Evolutionary conservation across 2,329 filamentous ascomycete species (phyloP).

Genomic region (Colletotrichum orchidophilum): DNA sequence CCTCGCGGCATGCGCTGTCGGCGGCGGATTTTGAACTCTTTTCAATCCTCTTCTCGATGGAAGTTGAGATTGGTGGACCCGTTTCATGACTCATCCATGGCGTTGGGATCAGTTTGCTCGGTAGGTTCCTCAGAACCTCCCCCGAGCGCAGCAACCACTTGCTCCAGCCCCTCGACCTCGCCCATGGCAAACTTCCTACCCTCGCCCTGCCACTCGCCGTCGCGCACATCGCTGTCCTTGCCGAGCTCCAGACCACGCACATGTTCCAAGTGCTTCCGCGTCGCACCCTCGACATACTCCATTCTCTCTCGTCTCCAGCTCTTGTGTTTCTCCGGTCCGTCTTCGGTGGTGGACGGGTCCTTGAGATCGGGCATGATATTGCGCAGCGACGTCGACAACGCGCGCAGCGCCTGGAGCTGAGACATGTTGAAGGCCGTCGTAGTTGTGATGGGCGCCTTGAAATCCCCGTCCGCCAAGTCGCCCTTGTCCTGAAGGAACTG

Average conservation of each 20-base stretch:
- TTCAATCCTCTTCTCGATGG: background rate
- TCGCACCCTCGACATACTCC: slow-evolving; percentile 85
- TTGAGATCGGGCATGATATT: slow-evolving; percentile 72
- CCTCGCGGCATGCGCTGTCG: background rate
- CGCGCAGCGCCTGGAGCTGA: slow-evolving; percentile 82
- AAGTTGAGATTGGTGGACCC: background rate
- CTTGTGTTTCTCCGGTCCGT: slow-evolving; percentile 50
- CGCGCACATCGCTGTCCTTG: slow-evolving; percentile 67
- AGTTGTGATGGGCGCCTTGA: slow-evolving; percentile 69
- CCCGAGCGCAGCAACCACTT: slow-evolving; percentile 56
- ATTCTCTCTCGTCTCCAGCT: slow-evolving; percentile 76
- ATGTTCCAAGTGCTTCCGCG: slow-evolving; percentile 78
- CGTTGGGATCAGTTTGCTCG: slow-evolving; percentile 15
- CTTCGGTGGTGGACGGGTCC: slow-evolving; percentile 32
- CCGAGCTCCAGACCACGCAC: slow-evolving; percentile 74
- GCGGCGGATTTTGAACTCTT: background rate
- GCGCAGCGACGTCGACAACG: slow-evolving; percentile 68
- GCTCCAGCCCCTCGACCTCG: slow-evolving; percentile 68
- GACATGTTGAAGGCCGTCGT: slow-evolving; percentile 82
- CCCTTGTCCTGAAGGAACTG: slow-evolving; percentile 67
- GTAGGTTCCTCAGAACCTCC: slow-evolving; percentile 37
- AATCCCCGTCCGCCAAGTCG: slow-evolving; percentile 60
- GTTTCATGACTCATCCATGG: slow-evolving; percentile 30
- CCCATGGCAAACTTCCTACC: slow-evolving; percentile 58
- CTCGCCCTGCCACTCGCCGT: slow-evolving; percentile 70